Evolutionary conservation across 257 asterid genomes (phyloP).

Genomic region (Fraxinus pennsylvanica): DNA sequence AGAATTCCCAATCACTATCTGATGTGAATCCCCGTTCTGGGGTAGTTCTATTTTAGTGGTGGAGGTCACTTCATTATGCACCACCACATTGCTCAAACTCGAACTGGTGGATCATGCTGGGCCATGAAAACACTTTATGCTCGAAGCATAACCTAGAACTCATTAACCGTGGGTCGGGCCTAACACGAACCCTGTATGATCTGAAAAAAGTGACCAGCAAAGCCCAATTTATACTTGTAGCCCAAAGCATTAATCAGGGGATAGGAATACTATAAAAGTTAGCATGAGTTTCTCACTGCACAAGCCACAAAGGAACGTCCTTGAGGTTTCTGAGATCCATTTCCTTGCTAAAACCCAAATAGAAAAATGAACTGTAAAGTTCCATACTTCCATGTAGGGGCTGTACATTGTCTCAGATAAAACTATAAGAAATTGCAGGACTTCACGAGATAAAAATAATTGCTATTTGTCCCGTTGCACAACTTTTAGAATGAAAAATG

Average conservation of each 20-base stretch:
- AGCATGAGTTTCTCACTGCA: neutral
- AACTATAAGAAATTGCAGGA: neutral
- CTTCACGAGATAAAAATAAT: neutral
- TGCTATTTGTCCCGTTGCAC: neutral
- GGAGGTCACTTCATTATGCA: no score
- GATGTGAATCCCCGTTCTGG: no score
- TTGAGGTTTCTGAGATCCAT: neutral
- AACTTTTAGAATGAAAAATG: neutral
- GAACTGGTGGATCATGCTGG: no score
- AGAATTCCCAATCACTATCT: no score
- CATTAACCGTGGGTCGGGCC: neutral
- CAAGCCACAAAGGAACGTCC: neutral
- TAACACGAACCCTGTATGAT: neutral
- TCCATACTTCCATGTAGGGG: neutral
- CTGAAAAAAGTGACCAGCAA: neutral
- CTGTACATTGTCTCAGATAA: neutral
- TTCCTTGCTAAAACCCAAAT: neutral
- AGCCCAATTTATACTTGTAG: neutral
- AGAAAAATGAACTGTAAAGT: neutral
- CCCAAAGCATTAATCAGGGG: neutral
- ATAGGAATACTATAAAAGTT: neutral
- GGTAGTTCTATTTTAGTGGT: no score
- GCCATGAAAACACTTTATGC: neutral
- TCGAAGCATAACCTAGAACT: neutral
- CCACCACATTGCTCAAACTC: no score